Evolutionary conservation across 2,329 filamentous ascomycete genomes (phyloP), one percentile per base, ranked within the genome.

Genomic region (Colletotrichum ledebouriae): DNA sequence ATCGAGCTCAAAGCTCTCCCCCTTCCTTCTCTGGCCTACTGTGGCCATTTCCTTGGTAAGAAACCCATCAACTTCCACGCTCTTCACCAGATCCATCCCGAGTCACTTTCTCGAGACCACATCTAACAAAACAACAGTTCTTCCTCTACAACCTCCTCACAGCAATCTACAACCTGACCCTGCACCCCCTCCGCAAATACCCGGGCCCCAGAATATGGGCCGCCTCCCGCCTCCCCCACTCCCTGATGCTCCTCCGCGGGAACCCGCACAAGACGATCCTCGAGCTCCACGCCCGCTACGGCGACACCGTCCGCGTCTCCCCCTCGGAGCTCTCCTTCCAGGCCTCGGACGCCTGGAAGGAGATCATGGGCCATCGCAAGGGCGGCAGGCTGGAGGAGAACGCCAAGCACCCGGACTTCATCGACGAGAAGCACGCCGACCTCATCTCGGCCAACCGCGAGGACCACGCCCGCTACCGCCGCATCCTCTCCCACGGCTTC

Each of bases 321-420:
- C 82, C 83, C 0, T 76, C 78, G 34, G 73, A 78, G 39, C 76
- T 85, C 6, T 77, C 78, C 4, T 83, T 82, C 65, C 77, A 75
- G 22, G 74, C 75, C 5, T 52, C 75, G 2, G 59, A 73, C 13
- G 78, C 77, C 3, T 82, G 78, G 78, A 78, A 78, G 62, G 79
- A 81, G 6, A 83, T 84, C 22, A 82, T 82, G 66, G 78, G 77
- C 41, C 63, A 62, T 29, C 67, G 67, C 46, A 46, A 46, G 49
- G 66, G 41, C 41, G 65, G 17, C 20, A 33, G 22, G n/a, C 7
- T 12, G 42, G 50, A 53, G n/a, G 61, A 66, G 57, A 69, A 69
- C 62, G 56, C 29, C 3, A 69, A 61, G n/a, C 47, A 50, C 2
- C 62, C 62, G 5, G 11, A 34, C 50, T 6, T 29, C 20, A 22